Conservation (phyloP, 345 rosid genomes). For the Alliaria petiolata region DNA sequence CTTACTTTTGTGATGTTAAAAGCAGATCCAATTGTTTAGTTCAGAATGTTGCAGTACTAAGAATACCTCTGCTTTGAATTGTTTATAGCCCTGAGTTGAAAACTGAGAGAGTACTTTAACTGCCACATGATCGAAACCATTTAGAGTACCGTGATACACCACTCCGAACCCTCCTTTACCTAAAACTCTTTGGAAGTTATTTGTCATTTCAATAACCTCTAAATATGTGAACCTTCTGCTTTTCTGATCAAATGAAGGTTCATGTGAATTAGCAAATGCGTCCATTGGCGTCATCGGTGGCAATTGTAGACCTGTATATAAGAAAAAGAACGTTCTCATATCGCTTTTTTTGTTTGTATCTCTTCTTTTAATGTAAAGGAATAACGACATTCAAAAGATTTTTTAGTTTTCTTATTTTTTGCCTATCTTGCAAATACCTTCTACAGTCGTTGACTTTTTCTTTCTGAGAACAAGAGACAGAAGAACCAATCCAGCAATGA, state of each 20-base stretch:
- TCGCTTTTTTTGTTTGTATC: not conserved
- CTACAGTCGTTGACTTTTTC: not conserved
- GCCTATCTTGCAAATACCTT: not conserved
- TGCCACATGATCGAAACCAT: conserved; percentile 35
- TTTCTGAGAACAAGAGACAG: not conserved
- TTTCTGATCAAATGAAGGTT: not conserved
- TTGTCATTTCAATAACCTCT: not conserved
- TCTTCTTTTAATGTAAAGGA: not conserved
- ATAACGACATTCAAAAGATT: not conserved
- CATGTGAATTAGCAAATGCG: not conserved
- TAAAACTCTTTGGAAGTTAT: not conserved
- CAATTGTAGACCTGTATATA: not conserved
- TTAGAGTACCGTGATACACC: conserved; percentile 33
- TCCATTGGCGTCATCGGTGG: not conserved
- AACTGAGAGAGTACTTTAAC: conserved; percentile 40
- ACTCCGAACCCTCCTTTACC: conserved; percentile 15
- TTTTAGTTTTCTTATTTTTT: not conserved
- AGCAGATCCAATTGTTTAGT: not conserved
- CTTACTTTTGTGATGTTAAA: no score
- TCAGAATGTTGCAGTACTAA: not conserved
- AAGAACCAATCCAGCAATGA: not conserved
- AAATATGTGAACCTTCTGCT: not conserved
- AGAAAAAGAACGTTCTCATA: not conserved
- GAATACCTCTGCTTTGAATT: conserved; percentile 42
- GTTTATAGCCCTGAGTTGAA: conserved; percentile 30